Base-by-base conservation (phyloP, 1,284 basidiomycete genomes). In the Athelia psychrophila region DNA sequence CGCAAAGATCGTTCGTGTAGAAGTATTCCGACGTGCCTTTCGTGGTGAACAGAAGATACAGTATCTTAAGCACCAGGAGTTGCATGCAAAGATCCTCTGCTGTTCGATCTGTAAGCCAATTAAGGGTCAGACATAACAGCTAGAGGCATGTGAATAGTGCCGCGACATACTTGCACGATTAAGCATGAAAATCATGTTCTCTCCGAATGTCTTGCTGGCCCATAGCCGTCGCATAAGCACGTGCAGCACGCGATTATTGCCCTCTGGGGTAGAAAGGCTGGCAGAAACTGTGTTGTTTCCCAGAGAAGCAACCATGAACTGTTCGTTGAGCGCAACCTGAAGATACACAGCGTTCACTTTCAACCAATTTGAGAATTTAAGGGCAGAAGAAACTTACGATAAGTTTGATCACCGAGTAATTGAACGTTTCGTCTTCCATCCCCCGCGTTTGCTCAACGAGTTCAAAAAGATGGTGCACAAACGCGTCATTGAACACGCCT, bases 171-270 rank as follows among this genome's bases (percentile, higher is more conserved):
- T 79, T 44, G 95, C 91, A 54, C 96, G 86, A 64, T 99, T 99
- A 40, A 99, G 77, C 89, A 99, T 99, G 68, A 98, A 99, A 56
- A 99, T 98, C 77, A 99, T 83, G 64, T 98, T 99, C 72, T 96
- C 95, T 15, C 95, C 95, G 68, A 99, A 98, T 0, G 96, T 98
- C 73, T 93, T 94, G 69, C 86, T 92, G 12, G 83, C 84, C 8
- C 91, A 86, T 32, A 94, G 69, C 15, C 95, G 83, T 22, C 88
- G 78, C 77, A 92, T 90, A 24, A 99, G 77, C 0, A 96, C 86
- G 22, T 84, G 78, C 35, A 98, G 71, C 0, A 98, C 88, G 16
- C 93, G 78, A 64, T 99, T 99, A 53, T 75, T 76, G 12, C 68
- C 63, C 47, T 81, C 72, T 61, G 24, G 53, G 53, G 25, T 52